Conservation (phyloP, 2,329 filamentous ascomycete species). For the Paraphoma chrysanthemicola region DNA sequence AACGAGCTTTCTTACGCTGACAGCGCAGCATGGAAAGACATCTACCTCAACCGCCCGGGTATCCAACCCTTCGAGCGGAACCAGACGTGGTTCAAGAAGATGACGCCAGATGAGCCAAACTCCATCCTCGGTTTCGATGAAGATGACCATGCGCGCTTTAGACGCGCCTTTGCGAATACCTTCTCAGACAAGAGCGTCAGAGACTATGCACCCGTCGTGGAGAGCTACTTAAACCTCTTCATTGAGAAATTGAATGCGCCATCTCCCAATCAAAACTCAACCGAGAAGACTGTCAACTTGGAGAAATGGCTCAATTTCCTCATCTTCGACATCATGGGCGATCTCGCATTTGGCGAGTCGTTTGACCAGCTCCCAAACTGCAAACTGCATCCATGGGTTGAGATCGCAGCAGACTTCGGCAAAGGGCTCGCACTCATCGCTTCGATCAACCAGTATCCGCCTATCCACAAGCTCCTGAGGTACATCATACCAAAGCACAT, state of each 20-base stretch:
- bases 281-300: conserved; percentile 22
- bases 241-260: conserved; percentile 21
- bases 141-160: conserved; percentile 26
- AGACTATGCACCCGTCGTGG: conserved; percentile 32
- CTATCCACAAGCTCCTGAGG: conserved; percentile 28
- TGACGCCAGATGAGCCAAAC: conserved; percentile 28
- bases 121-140: conserved; percentile 35
- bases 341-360: conserved; percentile 61
- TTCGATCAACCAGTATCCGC: conserved; percentile 31
- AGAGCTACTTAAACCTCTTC: conserved; percentile 31
- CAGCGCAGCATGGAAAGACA: conserved; percentile 35
- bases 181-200: conserved; percentile 37
- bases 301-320: conserved; percentile 23
- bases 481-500: conserved; percentile 34
- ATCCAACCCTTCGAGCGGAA: conserved; percentile 30
- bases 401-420: conserved; percentile 31
- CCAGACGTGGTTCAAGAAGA: conserved; percentile 34
- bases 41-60: conserved; percentile 33
- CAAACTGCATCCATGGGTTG: conserved; percentile 50
- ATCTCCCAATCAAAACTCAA: conserved; percentile 2
- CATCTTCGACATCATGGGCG: conserved; percentile 45
- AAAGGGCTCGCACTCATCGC: conserved; percentile 40
- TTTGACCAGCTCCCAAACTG: conserved; percentile 48
- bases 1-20: conserved; percentile 38
- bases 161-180: conserved; percentile 32